Evolutionary conservation across 1,284 basidiomycete genomes (phyloP).

Genomic region (Cutaneotrichosporon dermatis): DNA sequence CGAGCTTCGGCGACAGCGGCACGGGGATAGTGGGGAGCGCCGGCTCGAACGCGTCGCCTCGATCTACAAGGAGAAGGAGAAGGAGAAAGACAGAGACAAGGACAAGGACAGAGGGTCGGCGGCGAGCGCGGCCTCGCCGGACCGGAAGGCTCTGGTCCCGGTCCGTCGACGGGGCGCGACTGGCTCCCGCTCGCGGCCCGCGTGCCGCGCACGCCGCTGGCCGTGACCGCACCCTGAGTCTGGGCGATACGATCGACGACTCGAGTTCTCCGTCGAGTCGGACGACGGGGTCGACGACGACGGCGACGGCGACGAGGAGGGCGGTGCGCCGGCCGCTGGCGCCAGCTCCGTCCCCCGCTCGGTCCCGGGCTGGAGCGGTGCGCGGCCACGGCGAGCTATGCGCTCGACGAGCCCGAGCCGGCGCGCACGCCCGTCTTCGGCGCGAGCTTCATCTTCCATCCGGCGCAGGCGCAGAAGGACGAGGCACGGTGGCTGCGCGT

Average conservation of each 20-base stretch:
- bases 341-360: background rate
- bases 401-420: constrained; percentile 28
- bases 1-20: constrained; percentile 6
- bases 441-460: constrained; percentile 38
- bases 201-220: constrained; percentile 12
- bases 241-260: constrained; percentile 14
- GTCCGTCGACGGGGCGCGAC: no score
- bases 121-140: no score
- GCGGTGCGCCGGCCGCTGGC: background rate
- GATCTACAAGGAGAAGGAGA: no score
- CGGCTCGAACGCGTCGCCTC: no score
- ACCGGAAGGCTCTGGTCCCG: no score
- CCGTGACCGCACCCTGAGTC: constrained; percentile 5
- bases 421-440: constrained; percentile 31
- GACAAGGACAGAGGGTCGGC: no score
- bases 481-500: constrained; percentile 44
- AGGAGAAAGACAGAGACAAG: no score
- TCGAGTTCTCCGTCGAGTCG: constrained; percentile 38
- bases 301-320: constrained; percentile 15
- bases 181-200: constrained; percentile 9
- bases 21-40: background rate
- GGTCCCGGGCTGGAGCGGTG: background rate
- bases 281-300: constrained; percentile 29
- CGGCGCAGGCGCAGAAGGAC: constrained; percentile 42
- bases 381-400: constrained; percentile 17